A percentile compares a stretch with the other conserved stretches of the same genome.
Evolutionary conservation across 2,329 filamentous ascomycete genomes (phyloP).

Genomic region (Hirsutella minnesotensis): DNA sequence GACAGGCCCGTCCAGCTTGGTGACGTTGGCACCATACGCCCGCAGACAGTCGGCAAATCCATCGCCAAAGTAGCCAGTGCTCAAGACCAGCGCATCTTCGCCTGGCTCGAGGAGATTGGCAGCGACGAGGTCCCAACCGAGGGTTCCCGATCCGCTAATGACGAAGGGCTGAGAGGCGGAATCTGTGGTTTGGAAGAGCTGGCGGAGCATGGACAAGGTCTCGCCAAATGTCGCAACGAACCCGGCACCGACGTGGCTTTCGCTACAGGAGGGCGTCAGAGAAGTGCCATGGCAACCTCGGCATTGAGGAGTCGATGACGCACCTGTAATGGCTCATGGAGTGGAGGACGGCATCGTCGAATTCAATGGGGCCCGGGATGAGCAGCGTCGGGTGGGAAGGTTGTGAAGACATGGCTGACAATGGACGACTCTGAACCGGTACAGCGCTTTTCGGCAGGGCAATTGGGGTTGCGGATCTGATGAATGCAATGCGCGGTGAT

Average conservation of each 20-base stretch:
- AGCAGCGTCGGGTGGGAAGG: slow-evolving; percentile 61
- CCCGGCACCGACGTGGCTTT: slow-evolving; percentile 82
- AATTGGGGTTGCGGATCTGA: background rate
- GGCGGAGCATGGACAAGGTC: slow-evolving; percentile 73
- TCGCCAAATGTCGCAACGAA: slow-evolving; percentile 91
- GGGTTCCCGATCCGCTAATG: slow-evolving; percentile 85
- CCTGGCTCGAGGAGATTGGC: slow-evolving; percentile 83
- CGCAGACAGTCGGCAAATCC: slow-evolving; percentile 86
- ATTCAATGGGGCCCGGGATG: slow-evolving; percentile 96
- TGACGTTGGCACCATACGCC: slow-evolving; percentile 82
- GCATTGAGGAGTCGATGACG: slow-evolving; percentile 12
- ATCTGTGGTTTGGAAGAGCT: slow-evolving; percentile 86
- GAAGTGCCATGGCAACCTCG: background rate
- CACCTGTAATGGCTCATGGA: slow-evolving; percentile 93
- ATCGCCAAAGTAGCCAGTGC: slow-evolving; percentile 95
- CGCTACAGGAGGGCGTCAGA: slow-evolving; percentile 37
- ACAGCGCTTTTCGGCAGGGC: too few relatives aligned
- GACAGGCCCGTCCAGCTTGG: slow-evolving; percentile 80
- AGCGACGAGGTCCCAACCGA: slow-evolving; percentile 95
- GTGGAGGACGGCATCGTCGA: slow-evolving; percentile 90
- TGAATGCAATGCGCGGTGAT: background rate
- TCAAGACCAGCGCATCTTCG: slow-evolving; percentile 83
- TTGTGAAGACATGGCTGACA: slow-evolving; percentile 45
- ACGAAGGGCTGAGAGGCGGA: slow-evolving; percentile 80
- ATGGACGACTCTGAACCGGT: background rate